Base-by-base conservation (phyloP, 2,329 filamentous ascomycete genomes). In the Elsinoe fawcettii region DNA sequence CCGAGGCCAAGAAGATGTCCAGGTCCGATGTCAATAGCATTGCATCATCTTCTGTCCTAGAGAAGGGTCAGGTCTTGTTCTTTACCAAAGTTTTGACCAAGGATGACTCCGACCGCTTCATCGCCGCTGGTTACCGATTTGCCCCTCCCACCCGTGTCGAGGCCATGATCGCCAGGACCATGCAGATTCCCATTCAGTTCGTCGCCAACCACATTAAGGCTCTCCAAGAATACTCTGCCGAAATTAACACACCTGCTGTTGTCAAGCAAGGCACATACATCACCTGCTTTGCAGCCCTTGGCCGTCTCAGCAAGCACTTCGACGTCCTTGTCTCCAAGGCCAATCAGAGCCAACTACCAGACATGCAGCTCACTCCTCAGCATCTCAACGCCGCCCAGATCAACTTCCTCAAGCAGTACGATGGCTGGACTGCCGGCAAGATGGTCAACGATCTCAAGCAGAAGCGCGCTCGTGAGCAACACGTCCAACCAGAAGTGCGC, bases 1-100 rank as follows among this genome's bases (percentile, higher is more conserved):
- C 39, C 37, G 47, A 46, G 14, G 25, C 46, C 25, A 55, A 54
- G 20, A 58, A 56, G 16, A 57, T 56, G 22, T 54, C 27, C 27
- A 23, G 36, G 7, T 51, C 41, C 4, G 47, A 60, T 41, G 58
- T 54, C 37, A 57, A 37, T 36, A 51, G 43, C 37, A 51, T 51
- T 22, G 53, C 58, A 39, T 55, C 51, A 16, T 51, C 47, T 12
- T 55, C 57, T 9, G 60, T 75, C 0, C 79, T 83, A 36, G 86
- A 86, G 3, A 84, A 83, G 59, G 90, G 90, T 0, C 88, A 91
- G 56, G 77, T 95, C 46, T 81, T 96, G 68, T 90, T 95, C 64
- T 78, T 95, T 8, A 85, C 90, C 5, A 86, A 84, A 9, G 79
- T 79, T 43, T 76, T 87, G 1, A 75, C 77, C 32, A 75, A 75